These are phyloP conservation scores for Theileria parva DNA, from an alignment of 169 alveolate species.

Conservation along the genomic window DNA sequence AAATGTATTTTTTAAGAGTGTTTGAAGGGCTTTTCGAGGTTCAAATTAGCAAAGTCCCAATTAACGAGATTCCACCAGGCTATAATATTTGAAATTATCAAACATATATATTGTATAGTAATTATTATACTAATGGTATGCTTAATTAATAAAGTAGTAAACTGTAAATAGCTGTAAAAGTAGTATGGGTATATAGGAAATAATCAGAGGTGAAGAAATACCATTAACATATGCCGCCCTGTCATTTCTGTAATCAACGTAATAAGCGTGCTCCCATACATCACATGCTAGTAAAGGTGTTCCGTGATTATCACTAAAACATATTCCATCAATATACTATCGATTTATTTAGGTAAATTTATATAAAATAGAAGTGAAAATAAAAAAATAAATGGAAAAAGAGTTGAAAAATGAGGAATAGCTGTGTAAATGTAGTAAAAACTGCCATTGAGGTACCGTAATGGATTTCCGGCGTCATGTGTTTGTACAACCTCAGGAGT, in stretches of 20 bases:
- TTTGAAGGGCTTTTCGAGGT: slow-evolving; percentile 57
- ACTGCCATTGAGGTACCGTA: slow-evolving; percentile 29
- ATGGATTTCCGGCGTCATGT: slow-evolving; percentile 90
- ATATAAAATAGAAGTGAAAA: no score
- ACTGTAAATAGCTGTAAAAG: not conserved
- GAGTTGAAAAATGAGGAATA: not conserved
- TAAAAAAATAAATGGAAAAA: not conserved
- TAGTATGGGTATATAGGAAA: not conserved
- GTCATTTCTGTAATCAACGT: slow-evolving; percentile 90
- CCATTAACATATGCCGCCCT: slow-evolving; percentile 87
- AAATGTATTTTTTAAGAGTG: slow-evolving; percentile 9
- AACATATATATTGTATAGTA: no score
- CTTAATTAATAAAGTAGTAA: not conserved
- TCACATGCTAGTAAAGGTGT: slow-evolving; percentile 90
- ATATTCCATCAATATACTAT: not conserved
- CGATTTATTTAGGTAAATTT: not conserved
- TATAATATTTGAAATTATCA: not conserved
- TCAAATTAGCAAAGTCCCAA: slow-evolving; percentile 89
- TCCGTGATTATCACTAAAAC: slow-evolving; percentile 76
- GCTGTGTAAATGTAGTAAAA: not conserved
- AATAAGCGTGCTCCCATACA: slow-evolving; percentile 98
- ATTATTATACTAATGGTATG: not conserved
- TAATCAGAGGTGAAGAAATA: not conserved
- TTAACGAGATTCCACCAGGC: slow-evolving; percentile 91
- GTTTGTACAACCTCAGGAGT: slow-evolving; percentile 88